Evolutionary conservation across 148 eudicot genomes (phyloP).

Genomic region (Selenicereus undatus): DNA sequence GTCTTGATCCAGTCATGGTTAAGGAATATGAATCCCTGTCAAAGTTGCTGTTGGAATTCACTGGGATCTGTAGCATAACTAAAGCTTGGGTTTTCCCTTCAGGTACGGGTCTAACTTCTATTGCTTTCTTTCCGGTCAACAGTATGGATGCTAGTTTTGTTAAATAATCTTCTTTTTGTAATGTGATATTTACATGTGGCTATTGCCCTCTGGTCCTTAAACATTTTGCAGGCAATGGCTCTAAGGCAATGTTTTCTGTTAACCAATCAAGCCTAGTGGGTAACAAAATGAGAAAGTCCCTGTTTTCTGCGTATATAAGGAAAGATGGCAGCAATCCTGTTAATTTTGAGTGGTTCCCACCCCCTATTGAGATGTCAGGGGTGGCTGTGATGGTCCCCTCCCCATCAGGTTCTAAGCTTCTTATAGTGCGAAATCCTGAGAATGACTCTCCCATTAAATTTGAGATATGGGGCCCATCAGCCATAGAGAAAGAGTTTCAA

Average conservation of each 20-base stretch:
- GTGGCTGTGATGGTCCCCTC: constrained; percentile 76
- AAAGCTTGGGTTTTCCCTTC: constrained; percentile 78
- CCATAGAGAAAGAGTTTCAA: constrained; percentile 68
- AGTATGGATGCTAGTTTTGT: neutral
- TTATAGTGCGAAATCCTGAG: constrained; percentile 71
- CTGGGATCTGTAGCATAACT: constrained; percentile 46
- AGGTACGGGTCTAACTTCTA: constrained; percentile 35
- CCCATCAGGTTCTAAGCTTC: constrained; percentile 92
- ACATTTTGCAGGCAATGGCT: constrained; percentile 45
- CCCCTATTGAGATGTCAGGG: constrained; percentile 72
- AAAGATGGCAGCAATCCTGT: constrained; percentile 37
- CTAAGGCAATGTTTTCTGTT: constrained; percentile 64
- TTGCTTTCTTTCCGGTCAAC: neutral
- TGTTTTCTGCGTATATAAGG: constrained; percentile 48
- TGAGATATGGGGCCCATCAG: constrained; percentile 79
- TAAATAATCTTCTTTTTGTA: neutral
- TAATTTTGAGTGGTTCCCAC: constrained; percentile 78
- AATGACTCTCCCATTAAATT: constrained; percentile 66
- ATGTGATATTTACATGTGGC: neutral
- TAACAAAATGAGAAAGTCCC: constrained; percentile 64
- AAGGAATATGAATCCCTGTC: constrained; percentile 71
- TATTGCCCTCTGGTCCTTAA: neutral
- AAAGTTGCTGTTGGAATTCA: constrained; percentile 57
- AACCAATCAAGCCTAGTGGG: constrained; percentile 77
- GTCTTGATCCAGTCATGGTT: constrained; percentile 41